Base-by-base conservation (phyloP, 2,329 filamentous ascomycete species). In the Talaromyces sp. region DNA sequence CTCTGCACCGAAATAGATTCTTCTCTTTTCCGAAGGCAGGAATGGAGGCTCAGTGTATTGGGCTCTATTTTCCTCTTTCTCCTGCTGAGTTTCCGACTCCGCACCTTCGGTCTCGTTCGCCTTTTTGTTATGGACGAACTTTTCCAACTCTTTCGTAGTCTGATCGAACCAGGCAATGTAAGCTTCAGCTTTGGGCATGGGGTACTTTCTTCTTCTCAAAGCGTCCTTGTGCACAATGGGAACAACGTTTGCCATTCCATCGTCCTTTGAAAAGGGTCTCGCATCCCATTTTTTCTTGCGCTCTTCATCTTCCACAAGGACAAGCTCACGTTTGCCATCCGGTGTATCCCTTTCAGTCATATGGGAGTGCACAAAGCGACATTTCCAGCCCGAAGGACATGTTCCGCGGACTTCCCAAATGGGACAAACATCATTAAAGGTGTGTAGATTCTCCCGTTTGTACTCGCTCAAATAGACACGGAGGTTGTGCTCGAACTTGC, bases 321-420 rank as follows among this genome's bases (percentile, higher is more conserved):
- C 82, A 61, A 98, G 79, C 78, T 98, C 94, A 72, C 91, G 92
- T 70, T 86, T 86, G 9, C 93, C 94, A 75, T 96, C 93, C 62
- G 89, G 88, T 22, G 83, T 87, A 69, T 90, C 87, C 27, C 91
- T 79, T 78, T 98, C 94, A 67, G 88, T 84, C 71, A 92, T 95
- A 78, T 99, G 95, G 68, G 92, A 96, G 68, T 85, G 85, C 39
- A 92, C 90, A 73, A 97, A 96, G 24, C 94, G 90, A 76, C 95
- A 99, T 76, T 94, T 96, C 93, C 94, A 99, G 6, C 95, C 95
- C 14, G 90, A 87, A 58, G 86, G 84, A 72, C 95, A 99, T 67
- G 83, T 87, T 13, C 93, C 93, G 68, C 89, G 86, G 16, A 83
- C 82, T 69, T 91, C 88, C 76, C 88, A 97, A 9, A 96, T 85